Conservation (phyloP, 2,329 filamentous ascomycete genomes). For the Scytalidium sp. region DNA sequence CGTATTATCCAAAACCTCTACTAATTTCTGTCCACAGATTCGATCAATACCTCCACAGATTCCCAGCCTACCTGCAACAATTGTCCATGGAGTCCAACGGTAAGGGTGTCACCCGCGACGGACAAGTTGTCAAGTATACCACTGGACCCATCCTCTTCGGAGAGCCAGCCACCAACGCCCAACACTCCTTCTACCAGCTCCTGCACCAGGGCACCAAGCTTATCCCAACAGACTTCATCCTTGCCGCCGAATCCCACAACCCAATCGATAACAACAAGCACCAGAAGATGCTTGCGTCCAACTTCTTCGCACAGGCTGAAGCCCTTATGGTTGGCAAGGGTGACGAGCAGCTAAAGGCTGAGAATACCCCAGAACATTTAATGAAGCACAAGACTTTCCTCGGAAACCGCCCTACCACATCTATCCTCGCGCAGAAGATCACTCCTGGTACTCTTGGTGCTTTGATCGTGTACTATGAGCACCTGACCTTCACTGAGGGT, state of each 20-base stretch:
- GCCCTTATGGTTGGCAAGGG: constrained; percentile 91
- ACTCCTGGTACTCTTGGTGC: constrained; percentile 92
- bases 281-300: constrained; percentile 93
- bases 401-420: constrained; percentile 94
- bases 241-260: constrained; percentile 96
- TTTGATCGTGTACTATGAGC: constrained; percentile 98
- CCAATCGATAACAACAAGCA: constrained; percentile 88
- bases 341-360: constrained; percentile 72
- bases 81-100: constrained; percentile 99
- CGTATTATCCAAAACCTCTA: constrained; percentile 6
- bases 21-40: constrained; percentile 67
- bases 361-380: constrained; percentile 70
- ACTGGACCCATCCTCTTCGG: constrained; percentile 95
- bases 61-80: constrained; percentile 98
- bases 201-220: constrained; percentile 99
- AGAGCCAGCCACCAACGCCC: constrained; percentile 97
- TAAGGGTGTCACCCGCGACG: constrained; percentile 90
- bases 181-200: constrained; percentile 99
- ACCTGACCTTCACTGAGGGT: constrained; percentile 95
- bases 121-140: constrained; percentile 92
- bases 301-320: constrained; percentile 88
- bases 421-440: constrained; percentile 86
- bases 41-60: constrained; percentile 98
- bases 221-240: constrained; percentile 96
- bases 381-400: constrained; percentile 99